Base-by-base conservation (phyloP, 2,329 filamentous ascomycete species). In the Tolypocladium nubicola region DNA sequence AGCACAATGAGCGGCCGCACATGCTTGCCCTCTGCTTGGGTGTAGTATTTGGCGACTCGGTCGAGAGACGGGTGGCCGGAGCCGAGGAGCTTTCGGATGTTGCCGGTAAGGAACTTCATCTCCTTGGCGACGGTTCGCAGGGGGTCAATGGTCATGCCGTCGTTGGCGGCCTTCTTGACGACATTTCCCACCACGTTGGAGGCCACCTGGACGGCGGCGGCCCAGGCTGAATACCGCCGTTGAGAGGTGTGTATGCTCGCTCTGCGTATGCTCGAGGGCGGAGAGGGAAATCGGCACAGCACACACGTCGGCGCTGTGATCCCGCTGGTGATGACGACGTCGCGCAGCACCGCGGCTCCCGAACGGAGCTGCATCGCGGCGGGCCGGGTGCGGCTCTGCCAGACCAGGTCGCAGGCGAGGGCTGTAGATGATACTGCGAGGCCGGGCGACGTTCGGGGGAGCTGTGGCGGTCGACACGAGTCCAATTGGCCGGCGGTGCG, bases 11-110 rank as follows among this genome's bases (percentile, higher is more conserved):
- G 83, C 37, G 94, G 94, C 63, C 94, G 87, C 65, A 99, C 87
- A 73, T 97, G 94, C 77, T 99, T 99, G 61, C 94, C 94, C 78
- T 97, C 91, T 59, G 89, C 89, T 67, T 93, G 89, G 26, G 94
- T 96, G 73, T 99, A 99, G 79, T 99, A 99, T 75, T 99, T 99
- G 55, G 94, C 91, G 35, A 92, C 93, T 47, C 90, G 92, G 69
- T 97, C 94, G 59, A 99, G 82, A 52, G 92, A 91, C 0, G 94
- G 94, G 69, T 99, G 93, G 7, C 93, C 93, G 0, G 92, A 97
- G 7, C 93, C 93, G 19, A 97, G 78, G n/a, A 97, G 79, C 69
- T 95, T 89, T 60, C 90, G 83, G 72, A 97, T 96, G 67, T 97
- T 96, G 56, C 91, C 91, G 13, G 89, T 96, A 67, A 97, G 76